Conservation (phyloP, 148 eudicot genomes). For the Vaccinium myrtillus region DNA sequence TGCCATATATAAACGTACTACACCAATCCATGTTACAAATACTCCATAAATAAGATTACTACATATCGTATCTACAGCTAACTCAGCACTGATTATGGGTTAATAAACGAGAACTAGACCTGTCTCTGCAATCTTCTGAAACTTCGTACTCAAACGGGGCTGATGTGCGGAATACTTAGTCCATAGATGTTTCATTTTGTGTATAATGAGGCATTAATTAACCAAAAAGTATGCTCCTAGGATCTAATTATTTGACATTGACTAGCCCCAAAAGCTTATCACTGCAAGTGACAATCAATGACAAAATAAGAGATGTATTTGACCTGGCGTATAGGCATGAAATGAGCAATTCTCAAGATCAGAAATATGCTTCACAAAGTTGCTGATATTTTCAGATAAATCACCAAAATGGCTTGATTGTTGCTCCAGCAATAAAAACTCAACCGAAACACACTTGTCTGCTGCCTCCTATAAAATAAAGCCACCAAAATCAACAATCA, state of each 20-base stretch:
- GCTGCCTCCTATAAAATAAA: conserved; percentile 68
- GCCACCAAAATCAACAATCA: conserved; percentile 9
- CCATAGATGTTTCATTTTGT: not conserved
- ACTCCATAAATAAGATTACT: not conserved
- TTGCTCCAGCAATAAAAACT: conserved; percentile 69
- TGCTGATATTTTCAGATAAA: conserved; percentile 42
- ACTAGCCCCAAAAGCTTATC: not conserved
- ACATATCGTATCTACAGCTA: not conserved
- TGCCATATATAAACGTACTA: not conserved
- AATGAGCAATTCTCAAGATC: conserved; percentile 82
- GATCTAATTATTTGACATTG: not conserved
- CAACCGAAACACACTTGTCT: conserved; percentile 66
- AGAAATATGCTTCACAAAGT: conserved; percentile 56
- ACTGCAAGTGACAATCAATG: not conserved
- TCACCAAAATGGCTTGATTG: conserved; percentile 50
- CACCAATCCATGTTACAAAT: not conserved
- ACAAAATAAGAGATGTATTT: conserved; percentile 13
- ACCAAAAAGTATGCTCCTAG: not conserved
- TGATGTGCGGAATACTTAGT: not conserved
- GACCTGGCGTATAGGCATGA: conserved; percentile 59
- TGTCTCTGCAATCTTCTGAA: not conserved
- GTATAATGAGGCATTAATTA: not conserved
- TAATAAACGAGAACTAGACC: not conserved
- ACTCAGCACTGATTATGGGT: not conserved
- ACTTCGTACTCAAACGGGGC: not conserved